Evolutionary conservation across 176 grass and related monocot species (phyloP).

Genomic region (Elymus sibiricus): DNA sequence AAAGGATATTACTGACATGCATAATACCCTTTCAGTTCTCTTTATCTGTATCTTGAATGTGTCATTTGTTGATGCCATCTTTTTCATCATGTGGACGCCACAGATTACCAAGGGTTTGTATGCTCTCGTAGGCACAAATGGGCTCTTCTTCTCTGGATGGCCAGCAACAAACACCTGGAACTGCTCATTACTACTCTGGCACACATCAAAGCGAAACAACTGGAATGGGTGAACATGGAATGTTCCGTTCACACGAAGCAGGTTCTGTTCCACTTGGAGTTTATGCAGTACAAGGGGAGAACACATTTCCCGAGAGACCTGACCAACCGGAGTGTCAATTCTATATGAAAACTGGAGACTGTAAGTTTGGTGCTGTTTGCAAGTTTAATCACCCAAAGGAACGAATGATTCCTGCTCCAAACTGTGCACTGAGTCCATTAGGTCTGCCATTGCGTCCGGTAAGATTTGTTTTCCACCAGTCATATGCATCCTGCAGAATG

Average conservation of each 20-base stretch:
- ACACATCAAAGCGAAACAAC: slow-evolving; percentile 50
- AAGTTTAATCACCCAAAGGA: slow-evolving; percentile 94
- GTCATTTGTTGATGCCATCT: neutral
- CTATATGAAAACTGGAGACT: slow-evolving; percentile 96
- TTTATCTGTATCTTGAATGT: neutral
- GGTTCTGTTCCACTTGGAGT: slow-evolving; percentile 55
- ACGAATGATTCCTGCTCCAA: slow-evolving; percentile 63
- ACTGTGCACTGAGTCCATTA: slow-evolving; percentile 67
- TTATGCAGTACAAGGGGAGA: slow-evolving; percentile 76
- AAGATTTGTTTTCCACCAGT: slow-evolving; percentile 15
- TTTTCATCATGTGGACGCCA: neutral
- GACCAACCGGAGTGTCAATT: slow-evolving; percentile 93
- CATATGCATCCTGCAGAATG: neutral
- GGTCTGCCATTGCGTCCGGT: slow-evolving; percentile 79
- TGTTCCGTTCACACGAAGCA: slow-evolving; percentile 66
- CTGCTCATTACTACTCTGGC: slow-evolving; percentile 45
- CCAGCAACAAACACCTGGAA: slow-evolving; percentile 41
- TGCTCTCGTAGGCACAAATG: slow-evolving; percentile 49
- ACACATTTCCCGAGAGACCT: slow-evolving; percentile 87
- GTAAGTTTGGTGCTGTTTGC: slow-evolving; percentile 89
- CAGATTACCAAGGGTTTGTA: neutral
- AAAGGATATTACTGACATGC: neutral
- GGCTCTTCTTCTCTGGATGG: slow-evolving; percentile 54
- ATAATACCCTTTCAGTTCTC: neutral
- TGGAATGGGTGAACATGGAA: slow-evolving; percentile 52